These are phyloP conservation scores for Hypoxylon sp. DNA, from an alignment of 2,329 filamentous ascomycete genomes.

Conservation along the genomic window DNA sequence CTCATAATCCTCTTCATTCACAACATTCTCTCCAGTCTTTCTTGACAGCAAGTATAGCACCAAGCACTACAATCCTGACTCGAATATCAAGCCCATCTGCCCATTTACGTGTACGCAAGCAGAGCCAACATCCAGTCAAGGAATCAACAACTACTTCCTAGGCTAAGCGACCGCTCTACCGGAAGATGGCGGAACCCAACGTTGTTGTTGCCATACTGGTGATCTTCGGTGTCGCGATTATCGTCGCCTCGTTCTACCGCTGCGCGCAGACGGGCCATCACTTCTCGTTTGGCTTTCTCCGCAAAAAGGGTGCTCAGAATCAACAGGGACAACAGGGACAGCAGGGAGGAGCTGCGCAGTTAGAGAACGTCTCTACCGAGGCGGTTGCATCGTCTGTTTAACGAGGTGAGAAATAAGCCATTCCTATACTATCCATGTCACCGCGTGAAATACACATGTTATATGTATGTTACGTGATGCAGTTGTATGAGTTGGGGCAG, in stretches of 20 bases:
- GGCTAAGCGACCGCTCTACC: slow-evolving; percentile 8
- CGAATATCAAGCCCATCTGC: background rate
- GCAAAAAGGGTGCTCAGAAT: background rate
- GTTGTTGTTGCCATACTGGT: slow-evolving; percentile 50
- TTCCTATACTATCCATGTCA: background rate
- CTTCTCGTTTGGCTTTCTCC: no score
- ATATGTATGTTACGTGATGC: background rate
- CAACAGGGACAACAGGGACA: slow-evolving; percentile 28
- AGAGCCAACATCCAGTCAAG: background rate
- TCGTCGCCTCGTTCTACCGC: slow-evolving; percentile 43
- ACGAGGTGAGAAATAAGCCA: slow-evolving; percentile 28
- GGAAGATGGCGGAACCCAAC: slow-evolving; percentile 40
- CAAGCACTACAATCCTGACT: background rate
- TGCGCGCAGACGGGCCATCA: no score
- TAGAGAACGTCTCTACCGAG: background rate
- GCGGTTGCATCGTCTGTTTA: slow-evolving; percentile 22
- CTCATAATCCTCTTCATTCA: background rate
- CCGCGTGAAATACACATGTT: background rate
- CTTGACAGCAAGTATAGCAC: background rate
- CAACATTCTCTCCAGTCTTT: background rate
- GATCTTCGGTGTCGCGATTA: slow-evolving; percentile 45
- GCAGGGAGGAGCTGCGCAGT: background rate
- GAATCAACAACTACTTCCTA: background rate
- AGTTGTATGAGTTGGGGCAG: background rate
- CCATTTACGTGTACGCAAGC: background rate